Base-by-base conservation (phyloP, 148 eudicot genomes). In the Rhododendron griersonianum region DNA sequence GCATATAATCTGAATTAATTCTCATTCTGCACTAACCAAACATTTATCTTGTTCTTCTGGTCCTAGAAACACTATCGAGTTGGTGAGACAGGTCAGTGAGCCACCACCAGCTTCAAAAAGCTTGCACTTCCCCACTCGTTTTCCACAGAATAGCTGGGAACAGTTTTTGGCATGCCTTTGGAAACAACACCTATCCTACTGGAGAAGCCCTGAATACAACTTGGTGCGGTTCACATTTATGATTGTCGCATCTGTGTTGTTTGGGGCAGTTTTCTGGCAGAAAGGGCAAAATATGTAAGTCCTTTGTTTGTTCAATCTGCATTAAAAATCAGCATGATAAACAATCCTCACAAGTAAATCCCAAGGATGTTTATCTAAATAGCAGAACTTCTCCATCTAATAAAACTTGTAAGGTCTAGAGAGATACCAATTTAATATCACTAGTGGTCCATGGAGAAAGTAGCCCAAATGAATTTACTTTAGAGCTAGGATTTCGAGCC, bases 171-270 rank as follows among this genome's bases (percentile, higher is more conserved):
- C 93, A 9, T 93, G 95, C 83, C 87, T 93, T 35, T 93, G 95
- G 95, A 93, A 93, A 87, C 95, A 92, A 61, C 81, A 90, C 74
- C 85, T 90, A 79, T 87, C 94, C 7, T 93, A 93, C 65, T 92
- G 94, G 95, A 89, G 94, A 87, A 93, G 88, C 80, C 89, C 93
- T 13, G 69, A 83, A 48, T 93, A 92, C 85, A 93, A 92, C 86
- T 87, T 88, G 6, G 85, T 85, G 14, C 86, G 95, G 67, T 59
- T 88, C 45, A 71, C 81, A 47, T 86, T 84, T 88, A 85, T 89
- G 50, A 35, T 74, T 28, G 25, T 86, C 37, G 83, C 88, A 53
- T 88, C 90, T 7, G 59, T 87, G 23, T 65, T 88, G 5, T 73
- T 93, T 55, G 95, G 94, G 80, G 83, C 86, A 41, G 67, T 92